Evolutionary conservation across 345 rosid genomes (phyloP).

Genomic region (Acer saccharum): DNA sequence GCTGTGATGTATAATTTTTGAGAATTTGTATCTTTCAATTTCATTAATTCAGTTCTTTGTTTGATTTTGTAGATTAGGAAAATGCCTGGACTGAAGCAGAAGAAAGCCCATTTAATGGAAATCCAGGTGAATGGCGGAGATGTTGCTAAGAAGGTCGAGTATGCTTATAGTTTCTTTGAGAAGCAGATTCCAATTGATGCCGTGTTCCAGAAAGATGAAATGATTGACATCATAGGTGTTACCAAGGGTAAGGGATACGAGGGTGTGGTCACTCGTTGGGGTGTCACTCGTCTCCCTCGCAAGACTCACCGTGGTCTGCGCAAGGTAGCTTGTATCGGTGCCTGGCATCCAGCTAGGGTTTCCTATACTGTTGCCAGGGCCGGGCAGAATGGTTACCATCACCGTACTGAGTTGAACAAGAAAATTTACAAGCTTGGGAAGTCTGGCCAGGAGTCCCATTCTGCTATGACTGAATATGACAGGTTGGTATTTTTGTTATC

Average conservation of each 20-base stretch:
- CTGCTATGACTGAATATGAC: constrained; percentile 80
- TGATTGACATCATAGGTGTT: constrained; percentile 88
- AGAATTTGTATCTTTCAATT: too few species aligned
- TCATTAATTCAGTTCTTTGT: background rate
- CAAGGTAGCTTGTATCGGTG: constrained; percentile 95
- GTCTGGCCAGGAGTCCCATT: constrained; percentile 72
- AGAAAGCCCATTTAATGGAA: constrained; percentile 92
- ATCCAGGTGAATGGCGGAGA: constrained; percentile 92
- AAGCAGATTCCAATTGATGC: constrained; percentile 79
- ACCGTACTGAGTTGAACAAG: constrained; percentile 93
- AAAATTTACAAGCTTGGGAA: constrained; percentile 83
- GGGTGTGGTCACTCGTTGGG: constrained; percentile 97
- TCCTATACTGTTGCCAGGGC: constrained; percentile 97
- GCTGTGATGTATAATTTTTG: background rate
- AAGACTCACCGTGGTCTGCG: constrained; percentile 97
- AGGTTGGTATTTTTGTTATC: constrained; percentile 40
- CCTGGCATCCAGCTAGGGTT: constrained; percentile 99
- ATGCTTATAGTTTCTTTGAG: constrained; percentile 82
- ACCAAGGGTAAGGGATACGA: constrained; percentile 94
- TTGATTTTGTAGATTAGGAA: constrained; percentile 56
- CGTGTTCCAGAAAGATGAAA: constrained; percentile 91
- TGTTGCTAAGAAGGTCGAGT: constrained; percentile 73
- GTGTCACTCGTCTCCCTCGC: constrained; percentile 91
- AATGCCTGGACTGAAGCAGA: constrained; percentile 89
- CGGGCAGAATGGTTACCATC: constrained; percentile 93